Conservation (phyloP, 805 yeast genomes). For the Candida insectalens region DNA sequence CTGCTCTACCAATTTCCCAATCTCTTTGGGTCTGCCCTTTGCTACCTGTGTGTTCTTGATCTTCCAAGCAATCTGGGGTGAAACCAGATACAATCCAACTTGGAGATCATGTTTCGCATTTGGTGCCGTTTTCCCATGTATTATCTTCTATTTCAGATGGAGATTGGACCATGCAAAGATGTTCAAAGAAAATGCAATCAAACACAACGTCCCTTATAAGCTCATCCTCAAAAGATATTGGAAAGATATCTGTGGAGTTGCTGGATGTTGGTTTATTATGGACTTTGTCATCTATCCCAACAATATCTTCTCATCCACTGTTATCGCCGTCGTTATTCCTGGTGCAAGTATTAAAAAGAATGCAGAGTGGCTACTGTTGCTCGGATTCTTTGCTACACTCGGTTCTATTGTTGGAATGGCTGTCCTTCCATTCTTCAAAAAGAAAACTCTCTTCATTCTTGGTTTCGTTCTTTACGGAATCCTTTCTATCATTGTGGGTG, state of each 20-base stretch:
- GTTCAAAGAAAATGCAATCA: slow-evolving; percentile 36
- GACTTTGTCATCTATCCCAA: slow-evolving; percentile 60
- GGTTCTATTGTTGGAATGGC: slow-evolving; percentile 35
- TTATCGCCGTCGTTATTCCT: slow-evolving; percentile 31
- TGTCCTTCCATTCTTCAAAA: slow-evolving; percentile 29
- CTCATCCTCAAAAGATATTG: slow-evolving; percentile 42
- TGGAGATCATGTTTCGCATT: slow-evolving; percentile 42
- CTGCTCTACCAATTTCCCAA: slow-evolving; percentile 35
- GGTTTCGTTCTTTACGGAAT: slow-evolving; percentile 23
- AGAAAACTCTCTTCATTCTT: slow-evolving; percentile 31
- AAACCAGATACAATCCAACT: slow-evolving; percentile 23
- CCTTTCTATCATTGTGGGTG: slow-evolving; percentile 37
- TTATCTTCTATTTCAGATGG: slow-evolving; percentile 58
- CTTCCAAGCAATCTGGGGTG: slow-evolving; percentile 31
- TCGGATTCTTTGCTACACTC: slow-evolving; percentile 31
- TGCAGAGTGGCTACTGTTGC: slow-evolving; percentile 37
- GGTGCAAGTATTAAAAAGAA: slow-evolving; percentile 24
- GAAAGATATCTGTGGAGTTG: slow-evolving; percentile 41
- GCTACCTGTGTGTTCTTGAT: slow-evolving; percentile 35
- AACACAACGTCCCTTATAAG: slow-evolving; percentile 42
- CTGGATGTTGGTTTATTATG: slow-evolving; percentile 52
- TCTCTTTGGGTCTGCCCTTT: slow-evolving; percentile 38
- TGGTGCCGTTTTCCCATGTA: slow-evolving; percentile 45
- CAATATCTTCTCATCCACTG: slow-evolving; percentile 44
- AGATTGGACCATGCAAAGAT: slow-evolving; percentile 43